Base-by-base conservation (phyloP, 1,139 yeast genomes). In the Meyerozyma elateridarum region DNA sequence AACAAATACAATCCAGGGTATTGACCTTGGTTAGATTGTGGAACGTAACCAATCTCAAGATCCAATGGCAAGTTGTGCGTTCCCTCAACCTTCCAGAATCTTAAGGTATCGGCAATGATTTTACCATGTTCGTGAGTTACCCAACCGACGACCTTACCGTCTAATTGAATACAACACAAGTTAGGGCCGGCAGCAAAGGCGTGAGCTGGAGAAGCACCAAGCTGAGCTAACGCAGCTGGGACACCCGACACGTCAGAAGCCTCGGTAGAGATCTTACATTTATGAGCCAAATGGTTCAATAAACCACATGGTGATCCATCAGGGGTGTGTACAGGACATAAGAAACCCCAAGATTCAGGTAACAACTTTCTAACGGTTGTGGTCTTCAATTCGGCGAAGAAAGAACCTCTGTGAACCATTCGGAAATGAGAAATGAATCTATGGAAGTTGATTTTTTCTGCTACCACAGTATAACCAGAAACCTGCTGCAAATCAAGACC, bases 261-360 rank as follows among this genome's bases (percentile, higher is more conserved):
- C 29, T 64, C 61, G 7, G 97, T 89, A 5, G 95, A 78, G 41
- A 91, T 83, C 49, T 74, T 72, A 72, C 99, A 91, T 59, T 85
- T 87, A 62, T 91, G 96, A 8, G 98, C 82, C 67, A 91, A 81
- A 69, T 91, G 99, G 62, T 93, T 93, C 50, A 91, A 71, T 56
- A 91, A 70, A 64, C 99, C 99, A 81, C 99, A 91, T 15, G 99
- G 99, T 32, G 97, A 85, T 51, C 99, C 99, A 83, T 91, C 99
- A 3, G 99, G 99, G 11, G 99, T 91, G 62, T 91, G 98, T 12
- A 93, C 98, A 14, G 99, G 98, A 66, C 99, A 93, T 48, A 93
- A 64, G 72, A 91, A 93, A 5, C 97, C 97, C 99, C 99, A 91
- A 1, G 96, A 85, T 61, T 91, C 99, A 0, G 99, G 99, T 38